Percentiles rank a stretch among this genome's conserved stretches.
These are phyloP conservation scores for Pseudocercospora macadamiae DNA, from an alignment of 2,329 filamentous ascomycete genomes.

Conservation along the genomic window DNA sequence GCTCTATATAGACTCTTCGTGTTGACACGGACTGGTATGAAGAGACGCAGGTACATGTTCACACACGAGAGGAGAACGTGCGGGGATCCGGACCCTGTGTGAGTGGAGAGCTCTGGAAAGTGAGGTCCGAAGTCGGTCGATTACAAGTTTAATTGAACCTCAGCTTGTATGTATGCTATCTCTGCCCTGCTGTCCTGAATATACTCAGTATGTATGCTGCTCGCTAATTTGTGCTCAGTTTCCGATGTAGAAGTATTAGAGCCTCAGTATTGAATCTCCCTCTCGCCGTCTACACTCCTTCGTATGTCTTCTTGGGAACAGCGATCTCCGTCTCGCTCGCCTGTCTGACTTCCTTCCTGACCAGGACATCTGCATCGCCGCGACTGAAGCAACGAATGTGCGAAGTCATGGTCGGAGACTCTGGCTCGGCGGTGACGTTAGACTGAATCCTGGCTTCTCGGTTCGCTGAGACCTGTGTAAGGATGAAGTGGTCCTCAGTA, in stretches of 20 bases:
- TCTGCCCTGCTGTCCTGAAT: background rate
- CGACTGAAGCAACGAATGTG: constrained; percentile 20
- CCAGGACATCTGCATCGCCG: constrained; percentile 26
- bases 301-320: constrained; percentile 18
- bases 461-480: constrained; percentile 13
- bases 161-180: background rate
- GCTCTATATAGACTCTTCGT: too few species aligned
- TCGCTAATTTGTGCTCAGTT: background rate
- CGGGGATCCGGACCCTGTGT: background rate
- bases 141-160: background rate
- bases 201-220: constrained; percentile 3
- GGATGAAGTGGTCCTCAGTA: constrained; percentile 19
- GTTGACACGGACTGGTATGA: too few species aligned
- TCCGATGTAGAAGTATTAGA: background rate
- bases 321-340: constrained; percentile 31
- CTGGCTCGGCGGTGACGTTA: constrained; percentile 20
- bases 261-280: too few species aligned
- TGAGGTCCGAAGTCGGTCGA: constrained; percentile 4
- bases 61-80: background rate
- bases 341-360: constrained; percentile 34
- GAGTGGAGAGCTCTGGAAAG: background rate
- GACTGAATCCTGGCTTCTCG: constrained; percentile 14
- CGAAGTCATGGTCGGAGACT: constrained; percentile 19
- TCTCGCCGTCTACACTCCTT: constrained; percentile 15
- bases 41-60: background rate